Percentiles rank a stretch among this genome's conserved stretches.
These are phyloP conservation scores for Carex myosuroides DNA, from an alignment of 176 grass and related monocot genomes.

Conservation along the genomic window DNA sequence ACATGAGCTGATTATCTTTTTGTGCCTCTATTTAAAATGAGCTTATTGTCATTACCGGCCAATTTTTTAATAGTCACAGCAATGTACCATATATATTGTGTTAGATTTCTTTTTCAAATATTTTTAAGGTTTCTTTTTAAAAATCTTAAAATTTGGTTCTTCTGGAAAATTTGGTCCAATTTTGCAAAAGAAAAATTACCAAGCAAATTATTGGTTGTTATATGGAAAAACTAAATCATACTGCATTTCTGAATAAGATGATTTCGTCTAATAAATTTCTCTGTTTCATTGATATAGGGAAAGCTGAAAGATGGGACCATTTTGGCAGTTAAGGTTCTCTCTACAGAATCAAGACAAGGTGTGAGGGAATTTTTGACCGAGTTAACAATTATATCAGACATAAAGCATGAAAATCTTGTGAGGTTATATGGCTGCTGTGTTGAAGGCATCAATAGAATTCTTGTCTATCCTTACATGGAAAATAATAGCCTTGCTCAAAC, in stretches of 20 bases:
- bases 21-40: not conserved
- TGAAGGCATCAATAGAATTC: conserved; percentile 59
- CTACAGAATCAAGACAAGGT: conserved; percentile 69
- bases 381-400: conserved; percentile 53
- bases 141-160: not conserved
- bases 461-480: conserved; percentile 83
- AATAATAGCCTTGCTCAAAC: conserved; percentile 72
- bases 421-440: conserved; percentile 66
- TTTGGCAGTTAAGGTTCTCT: conserved; percentile 71
- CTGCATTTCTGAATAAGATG: not conserved
- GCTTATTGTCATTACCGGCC: not conserved
- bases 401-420: conserved; percentile 69
- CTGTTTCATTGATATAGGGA: conserved; percentile 41
- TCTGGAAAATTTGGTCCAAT: not conserved
- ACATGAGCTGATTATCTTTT: not conserved
- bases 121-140: not conserved
- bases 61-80: not conserved
- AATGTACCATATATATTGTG: not conserved
- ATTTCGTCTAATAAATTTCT: conserved; percentile 2
- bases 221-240: not conserved
- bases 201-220: not conserved
- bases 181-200: not conserved
- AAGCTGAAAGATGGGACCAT: conserved; percentile 67
- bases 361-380: conserved; percentile 56
- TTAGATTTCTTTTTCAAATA: not conserved